These are phyloP conservation scores for Podospora anserina DNA, from an alignment of 495 filamentous ascomycete genomes.

Conservation along the genomic window DNA sequence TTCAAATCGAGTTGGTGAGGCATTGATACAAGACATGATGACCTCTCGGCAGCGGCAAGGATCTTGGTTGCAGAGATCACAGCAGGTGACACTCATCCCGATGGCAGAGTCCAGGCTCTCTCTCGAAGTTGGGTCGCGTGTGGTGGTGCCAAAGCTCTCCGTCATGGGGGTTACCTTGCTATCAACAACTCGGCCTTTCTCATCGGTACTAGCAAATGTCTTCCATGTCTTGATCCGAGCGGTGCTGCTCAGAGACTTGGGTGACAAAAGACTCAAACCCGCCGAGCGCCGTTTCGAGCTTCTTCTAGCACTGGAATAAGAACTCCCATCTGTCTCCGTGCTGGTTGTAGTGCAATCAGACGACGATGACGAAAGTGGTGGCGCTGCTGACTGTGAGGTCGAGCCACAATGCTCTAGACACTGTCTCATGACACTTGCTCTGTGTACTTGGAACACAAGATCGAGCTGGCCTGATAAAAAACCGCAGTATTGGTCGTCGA, in stretches of 20 bases:
- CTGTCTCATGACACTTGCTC: constrained; percentile 26
- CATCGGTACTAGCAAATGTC: background rate
- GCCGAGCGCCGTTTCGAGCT: background rate
- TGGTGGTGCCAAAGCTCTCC: background rate
- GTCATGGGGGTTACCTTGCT: background rate
- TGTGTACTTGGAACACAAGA: constrained; percentile 31
- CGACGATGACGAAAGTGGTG: background rate
- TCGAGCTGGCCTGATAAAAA: constrained; percentile 32
- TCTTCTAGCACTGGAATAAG: background rate
- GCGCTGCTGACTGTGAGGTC: background rate
- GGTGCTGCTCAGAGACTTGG: background rate
- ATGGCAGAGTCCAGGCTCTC: background rate
- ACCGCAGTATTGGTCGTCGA: constrained; percentile 26
- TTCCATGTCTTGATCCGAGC: background rate
- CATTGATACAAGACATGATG: background rate
- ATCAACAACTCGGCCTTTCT: background rate
- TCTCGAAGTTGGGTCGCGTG: background rate
- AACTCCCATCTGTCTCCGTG: background rate
- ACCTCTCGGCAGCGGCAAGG: background rate
- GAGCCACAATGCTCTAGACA: constrained; percentile 2
- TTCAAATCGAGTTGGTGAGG: background rate
- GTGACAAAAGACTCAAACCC: background rate
- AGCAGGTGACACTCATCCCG: background rate
- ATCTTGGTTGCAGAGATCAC: background rate
- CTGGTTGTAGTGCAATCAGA: background rate